phyloP scores from a whole-genome alignment of 2,329 filamentous ascomycete genomes.

The Fusarium sp. region DNA sequence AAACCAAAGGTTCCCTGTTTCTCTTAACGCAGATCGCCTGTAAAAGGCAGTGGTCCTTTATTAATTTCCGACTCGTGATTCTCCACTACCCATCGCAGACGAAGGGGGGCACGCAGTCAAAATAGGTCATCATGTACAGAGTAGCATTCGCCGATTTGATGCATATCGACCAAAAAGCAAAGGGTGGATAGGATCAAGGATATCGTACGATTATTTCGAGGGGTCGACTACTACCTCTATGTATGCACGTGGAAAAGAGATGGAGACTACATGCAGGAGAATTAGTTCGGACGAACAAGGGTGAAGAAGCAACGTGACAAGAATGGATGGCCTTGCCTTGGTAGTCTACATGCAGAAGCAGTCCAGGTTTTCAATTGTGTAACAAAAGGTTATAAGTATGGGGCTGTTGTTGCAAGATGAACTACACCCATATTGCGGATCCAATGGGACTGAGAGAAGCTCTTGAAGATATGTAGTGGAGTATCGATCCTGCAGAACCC shows the following conservation, averaged over 20 bases:
- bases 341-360: neutral
- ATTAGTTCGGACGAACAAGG: slow-evolving; percentile 26
- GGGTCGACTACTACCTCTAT: slow-evolving; percentile 11
- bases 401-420: neutral
- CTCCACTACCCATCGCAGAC: slow-evolving; percentile 9
- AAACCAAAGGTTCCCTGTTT: slow-evolving; percentile 1
- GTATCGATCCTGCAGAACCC: neutral
- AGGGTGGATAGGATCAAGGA: neutral
- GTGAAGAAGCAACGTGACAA: slow-evolving; percentile 3
- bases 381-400: neutral
- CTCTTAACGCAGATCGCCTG: slow-evolving; percentile 8
- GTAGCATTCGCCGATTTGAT: neutral
- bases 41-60: slow-evolving; percentile 22
- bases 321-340: slow-evolving; percentile 1
- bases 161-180: neutral
- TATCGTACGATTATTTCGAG: slow-evolving; percentile 27
- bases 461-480: neutral
- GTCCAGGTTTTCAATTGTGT: neutral
- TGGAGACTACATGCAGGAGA: slow-evolving; percentile 4
- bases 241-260: slow-evolving; percentile 26
- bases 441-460: neutral
- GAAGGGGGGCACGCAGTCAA: neutral
- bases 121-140: neutral
- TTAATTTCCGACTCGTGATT: slow-evolving; percentile 32
- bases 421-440: neutral